phyloP scores from a whole-genome alignment of 805 yeast species.

The Barnettozyma populi region DNA sequence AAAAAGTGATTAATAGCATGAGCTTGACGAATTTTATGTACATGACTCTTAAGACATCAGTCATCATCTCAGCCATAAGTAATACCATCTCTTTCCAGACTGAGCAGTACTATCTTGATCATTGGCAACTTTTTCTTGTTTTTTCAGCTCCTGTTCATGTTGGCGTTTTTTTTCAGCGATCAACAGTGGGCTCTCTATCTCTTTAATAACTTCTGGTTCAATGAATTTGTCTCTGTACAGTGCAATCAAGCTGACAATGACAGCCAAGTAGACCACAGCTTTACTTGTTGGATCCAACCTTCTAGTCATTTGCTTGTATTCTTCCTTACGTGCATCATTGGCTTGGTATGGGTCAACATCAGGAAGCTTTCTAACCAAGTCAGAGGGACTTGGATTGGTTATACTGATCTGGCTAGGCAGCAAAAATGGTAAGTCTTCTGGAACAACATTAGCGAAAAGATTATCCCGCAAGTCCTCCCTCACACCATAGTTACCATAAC shows the following conservation, averaged over 20 bases:
- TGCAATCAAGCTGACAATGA: slow-evolving; percentile 45
- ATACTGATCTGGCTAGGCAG: slow-evolving; percentile 31
- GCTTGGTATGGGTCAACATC: slow-evolving; percentile 36
- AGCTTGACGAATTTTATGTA: not conserved
- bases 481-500: slow-evolving; percentile 70
- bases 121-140: slow-evolving; percentile 7
- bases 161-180: slow-evolving; percentile 32
- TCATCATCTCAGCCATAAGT: slow-evolving; percentile 21
- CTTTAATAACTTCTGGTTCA: slow-evolving; percentile 36
- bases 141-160: slow-evolving; percentile 16
- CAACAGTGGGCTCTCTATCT: slow-evolving; percentile 32
- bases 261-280: slow-evolving; percentile 43
- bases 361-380: slow-evolving; percentile 29
- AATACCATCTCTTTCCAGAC: slow-evolving; percentile 22
- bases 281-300: slow-evolving; percentile 55
- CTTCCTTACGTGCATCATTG: slow-evolving; percentile 37
- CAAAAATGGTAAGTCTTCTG: slow-evolving; percentile 57
- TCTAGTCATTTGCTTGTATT: slow-evolving; percentile 41
- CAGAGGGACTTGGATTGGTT: slow-evolving; percentile 12
- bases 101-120: not conserved
- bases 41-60: not conserved
- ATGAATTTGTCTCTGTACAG: slow-evolving; percentile 48
- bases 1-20: not conserved
- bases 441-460: slow-evolving; percentile 39
- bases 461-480: slow-evolving; percentile 48